These are phyloP conservation scores for Fomitopsis schrenkii DNA, from an alignment of 1,284 basidiomycete species.

Conservation along the genomic window DNA sequence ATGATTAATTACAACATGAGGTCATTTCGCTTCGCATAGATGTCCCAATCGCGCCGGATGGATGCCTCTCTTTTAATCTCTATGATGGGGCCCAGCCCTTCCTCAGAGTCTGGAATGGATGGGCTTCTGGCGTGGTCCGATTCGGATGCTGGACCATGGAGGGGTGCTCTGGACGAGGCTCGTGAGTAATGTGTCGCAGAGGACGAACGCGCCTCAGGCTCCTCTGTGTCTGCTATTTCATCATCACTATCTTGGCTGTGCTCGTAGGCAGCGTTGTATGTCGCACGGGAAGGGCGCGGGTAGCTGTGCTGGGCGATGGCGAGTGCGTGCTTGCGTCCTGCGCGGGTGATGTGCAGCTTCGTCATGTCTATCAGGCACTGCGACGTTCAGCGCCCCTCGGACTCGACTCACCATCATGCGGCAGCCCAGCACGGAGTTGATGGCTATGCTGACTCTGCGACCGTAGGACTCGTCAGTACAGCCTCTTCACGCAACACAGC, in stretches of 20 bases:
- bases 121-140: not conserved
- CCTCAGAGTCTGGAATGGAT: not conserved
- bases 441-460: not conserved
- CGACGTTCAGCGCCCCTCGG: not conserved
- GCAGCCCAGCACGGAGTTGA: conserved; percentile 8
- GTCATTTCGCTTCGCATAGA: not conserved
- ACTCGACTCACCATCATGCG: conserved; percentile 4
- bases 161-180: not conserved
- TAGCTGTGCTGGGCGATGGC: not conserved
- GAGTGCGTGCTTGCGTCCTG: not conserved
- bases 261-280: not conserved
- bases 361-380: not conserved
- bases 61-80: not conserved
- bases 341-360: not conserved
- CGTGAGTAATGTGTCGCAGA: not conserved
- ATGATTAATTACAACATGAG: not conserved
- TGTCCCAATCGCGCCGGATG: not conserved
- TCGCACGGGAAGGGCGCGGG: not conserved
- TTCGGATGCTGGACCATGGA: not conserved
- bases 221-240: not conserved
- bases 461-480: not conserved
- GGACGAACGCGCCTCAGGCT: not conserved
- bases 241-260: not conserved
- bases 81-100: not conserved
- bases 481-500: not conserved